Conservation (phyloP, 306 rosid genomes). For the Lotus japonicus region DNA sequence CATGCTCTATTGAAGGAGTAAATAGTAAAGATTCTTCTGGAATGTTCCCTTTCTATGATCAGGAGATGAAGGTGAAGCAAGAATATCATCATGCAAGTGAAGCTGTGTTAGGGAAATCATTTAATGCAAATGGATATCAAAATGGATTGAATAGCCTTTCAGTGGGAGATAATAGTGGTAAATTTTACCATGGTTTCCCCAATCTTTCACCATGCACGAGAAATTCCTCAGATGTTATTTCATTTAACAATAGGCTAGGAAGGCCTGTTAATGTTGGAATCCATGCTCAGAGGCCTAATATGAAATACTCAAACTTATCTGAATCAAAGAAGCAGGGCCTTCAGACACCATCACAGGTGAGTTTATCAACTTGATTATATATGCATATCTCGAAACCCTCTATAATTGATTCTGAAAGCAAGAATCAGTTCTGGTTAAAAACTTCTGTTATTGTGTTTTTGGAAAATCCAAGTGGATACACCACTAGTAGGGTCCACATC, state of each 20-base stretch:
- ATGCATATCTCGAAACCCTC: too few relatives aligned
- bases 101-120: conserved; percentile 28
- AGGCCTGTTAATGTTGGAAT: conserved; percentile 47
- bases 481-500: too few relatives aligned
- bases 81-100: conserved; percentile 31
- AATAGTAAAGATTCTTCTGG: conserved; percentile 14
- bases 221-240: conserved; percentile 59
- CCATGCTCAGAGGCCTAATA: conserved; percentile 37
- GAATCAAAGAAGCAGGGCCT: conserved; percentile 53
- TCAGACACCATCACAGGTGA: conserved; percentile 46
- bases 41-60: conserved; percentile 21
- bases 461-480: too few relatives aligned
- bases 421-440: too few relatives aligned
- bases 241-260: conserved; percentile 45
- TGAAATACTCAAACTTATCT: conserved; percentile 36
- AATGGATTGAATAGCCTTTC: conserved; percentile 28
- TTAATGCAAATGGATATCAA: conserved; percentile 33
- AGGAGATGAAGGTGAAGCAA: conserved; percentile 32
- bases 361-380: not conserved
- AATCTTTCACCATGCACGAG: conserved; percentile 42
- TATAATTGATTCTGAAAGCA: too few relatives aligned
- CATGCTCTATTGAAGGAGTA: conserved; percentile 9
- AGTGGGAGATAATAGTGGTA: conserved; percentile 21
- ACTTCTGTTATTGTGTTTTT: too few relatives aligned
- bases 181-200: conserved; percentile 34